These are phyloP conservation scores for Colletotrichum graminicola DNA, from an alignment of 2,329 filamentous ascomycete genomes.

Conservation along the genomic window DNA sequence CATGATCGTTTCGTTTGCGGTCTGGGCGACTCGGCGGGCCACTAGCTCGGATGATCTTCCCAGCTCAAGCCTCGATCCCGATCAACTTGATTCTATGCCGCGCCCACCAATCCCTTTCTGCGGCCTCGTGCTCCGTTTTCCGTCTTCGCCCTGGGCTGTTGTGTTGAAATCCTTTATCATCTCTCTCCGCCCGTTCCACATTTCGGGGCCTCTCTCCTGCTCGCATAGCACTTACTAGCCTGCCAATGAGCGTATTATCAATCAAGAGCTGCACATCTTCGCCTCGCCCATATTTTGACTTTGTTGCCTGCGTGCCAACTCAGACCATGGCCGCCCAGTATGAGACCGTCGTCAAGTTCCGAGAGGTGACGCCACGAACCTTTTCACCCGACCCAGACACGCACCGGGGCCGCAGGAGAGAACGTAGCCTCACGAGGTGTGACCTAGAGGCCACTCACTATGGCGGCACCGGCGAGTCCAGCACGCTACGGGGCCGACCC, in stretches of 20 bases:
- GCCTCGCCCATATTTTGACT: background rate
- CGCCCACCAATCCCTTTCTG: slow-evolving; percentile 18
- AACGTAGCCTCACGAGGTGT: slow-evolving; percentile 53
- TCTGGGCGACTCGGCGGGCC: background rate
- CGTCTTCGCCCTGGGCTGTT: slow-evolving; percentile 3
- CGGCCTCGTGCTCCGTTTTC: slow-evolving; percentile 18
- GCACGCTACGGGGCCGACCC: slow-evolving; percentile 58
- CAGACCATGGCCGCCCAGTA: slow-evolving; percentile 26
- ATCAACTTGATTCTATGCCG: slow-evolving; percentile 29
- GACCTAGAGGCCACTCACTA: slow-evolving; percentile 50
- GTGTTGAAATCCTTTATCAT: slow-evolving; percentile 26
- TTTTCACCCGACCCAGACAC: slow-evolving; percentile 39
- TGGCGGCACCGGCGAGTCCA: slow-evolving; percentile 57
- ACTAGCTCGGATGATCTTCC: slow-evolving; percentile 24
- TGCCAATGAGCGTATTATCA: slow-evolving; percentile 2
- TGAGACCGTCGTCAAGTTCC: slow-evolving; percentile 24
- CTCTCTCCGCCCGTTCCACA: slow-evolving; percentile 28
- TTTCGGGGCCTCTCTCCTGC: background rate
- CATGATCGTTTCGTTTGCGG: slow-evolving; percentile 18
- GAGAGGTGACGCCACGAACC: slow-evolving; percentile 26
- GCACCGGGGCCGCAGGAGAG: slow-evolving; percentile 55
- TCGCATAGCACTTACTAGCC: slow-evolving; percentile 2
- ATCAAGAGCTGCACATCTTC: slow-evolving; percentile 7
- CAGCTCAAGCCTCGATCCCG: slow-evolving; percentile 27
- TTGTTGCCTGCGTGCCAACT: background rate